Base-by-base conservation (phyloP, 129 eudicot genomes). In the Glebionis coronaria region DNA sequence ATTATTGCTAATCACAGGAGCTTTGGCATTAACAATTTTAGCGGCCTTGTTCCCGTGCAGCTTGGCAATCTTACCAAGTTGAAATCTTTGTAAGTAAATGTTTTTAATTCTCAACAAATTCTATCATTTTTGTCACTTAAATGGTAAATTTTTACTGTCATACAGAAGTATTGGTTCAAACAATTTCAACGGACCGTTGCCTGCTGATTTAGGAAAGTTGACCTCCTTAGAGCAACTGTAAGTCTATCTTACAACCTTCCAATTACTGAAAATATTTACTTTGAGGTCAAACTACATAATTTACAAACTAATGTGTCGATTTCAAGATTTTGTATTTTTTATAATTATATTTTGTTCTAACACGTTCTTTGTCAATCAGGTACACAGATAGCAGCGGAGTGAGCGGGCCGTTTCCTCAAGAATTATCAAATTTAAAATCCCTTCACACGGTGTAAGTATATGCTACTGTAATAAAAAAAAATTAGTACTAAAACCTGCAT, bases 381-480 rank as follows among this genome's bases (percentile, higher is more conserved):
- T 87, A 87, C 69, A 83, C 83, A 56, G 95, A 87, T 53, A 87
- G 95, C 79, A 83, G 89, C 70, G 89, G 95, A 67, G 81, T 87
- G 50, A 79, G 87, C 69, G 89, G 95, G 56, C 85, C 83, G 40
- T 61, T 87, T 70, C 89, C 95, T 44, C 79, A 81, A 72, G 89
- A 87, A 81, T 18, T 87, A 1, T 87, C 95, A 57, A 83, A 76
- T 53, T 59, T 83, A 81, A 83, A 78, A 73, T 82, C 84, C 46
- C 89, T 87, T 65, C 74, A 73, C 2, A 87, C 73, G 56, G 3
- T 83, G 95, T 87, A 87, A 61, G n/a, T 70, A 12, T 44, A 13
- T 69, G 21, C 25, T 23, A 23, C 25, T 23, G 1, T 23, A 23
- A 23, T 23, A 23, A 23, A 23, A 23, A 23, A 23, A 23, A 23